Percentiles rank a stretch among this genome's conserved stretches.
Conservation (phyloP, 108 stramenopile genomes). For the Fistulifera pelliculosa region DNA sequence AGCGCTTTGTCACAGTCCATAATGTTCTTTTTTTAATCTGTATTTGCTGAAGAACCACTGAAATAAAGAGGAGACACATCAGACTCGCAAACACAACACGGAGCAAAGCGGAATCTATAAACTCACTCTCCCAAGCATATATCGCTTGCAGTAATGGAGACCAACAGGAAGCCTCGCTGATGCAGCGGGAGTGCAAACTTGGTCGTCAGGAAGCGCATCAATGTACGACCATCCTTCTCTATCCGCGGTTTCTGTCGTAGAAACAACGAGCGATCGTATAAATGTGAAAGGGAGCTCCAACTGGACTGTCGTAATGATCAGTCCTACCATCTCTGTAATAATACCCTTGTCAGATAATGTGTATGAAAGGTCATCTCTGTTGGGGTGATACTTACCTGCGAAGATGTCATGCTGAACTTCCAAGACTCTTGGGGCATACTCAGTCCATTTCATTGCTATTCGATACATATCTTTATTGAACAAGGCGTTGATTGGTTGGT, state of each 20-base stretch:
- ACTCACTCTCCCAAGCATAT: slow-evolving; percentile 14
- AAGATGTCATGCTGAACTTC: slow-evolving; percentile 58
- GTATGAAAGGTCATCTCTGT: no score
- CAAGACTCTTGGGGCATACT: slow-evolving; percentile 63
- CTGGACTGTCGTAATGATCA: slow-evolving; percentile 71
- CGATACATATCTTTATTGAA: slow-evolving; percentile 42
- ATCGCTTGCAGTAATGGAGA: slow-evolving; percentile 56
- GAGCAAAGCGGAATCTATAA: no score
- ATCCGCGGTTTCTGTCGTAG: slow-evolving; percentile 12
- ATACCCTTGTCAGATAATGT: background rate
- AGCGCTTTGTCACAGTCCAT: slow-evolving; percentile 50
- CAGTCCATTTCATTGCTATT: slow-evolving; percentile 61
- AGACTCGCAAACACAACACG: background rate
- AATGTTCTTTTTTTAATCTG: slow-evolving; percentile 42
- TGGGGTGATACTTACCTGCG: slow-evolving; percentile 10
- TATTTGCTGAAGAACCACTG: slow-evolving; percentile 37
- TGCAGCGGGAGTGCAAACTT: slow-evolving; percentile 4
- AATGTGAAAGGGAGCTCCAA: slow-evolving; percentile 53
- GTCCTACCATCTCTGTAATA: slow-evolving; percentile 55
- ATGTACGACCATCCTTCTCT: slow-evolving; percentile 15
- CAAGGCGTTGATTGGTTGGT: no score
- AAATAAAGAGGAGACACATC: background rate
- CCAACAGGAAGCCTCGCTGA: slow-evolving; percentile 21
- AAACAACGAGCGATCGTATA: slow-evolving; percentile 61
- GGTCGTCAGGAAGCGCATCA: slow-evolving; percentile 7